Evolutionary conservation across 2,329 filamentous ascomycete genomes (phyloP).

Genomic region (Cryoendolithus antarcticus): DNA sequence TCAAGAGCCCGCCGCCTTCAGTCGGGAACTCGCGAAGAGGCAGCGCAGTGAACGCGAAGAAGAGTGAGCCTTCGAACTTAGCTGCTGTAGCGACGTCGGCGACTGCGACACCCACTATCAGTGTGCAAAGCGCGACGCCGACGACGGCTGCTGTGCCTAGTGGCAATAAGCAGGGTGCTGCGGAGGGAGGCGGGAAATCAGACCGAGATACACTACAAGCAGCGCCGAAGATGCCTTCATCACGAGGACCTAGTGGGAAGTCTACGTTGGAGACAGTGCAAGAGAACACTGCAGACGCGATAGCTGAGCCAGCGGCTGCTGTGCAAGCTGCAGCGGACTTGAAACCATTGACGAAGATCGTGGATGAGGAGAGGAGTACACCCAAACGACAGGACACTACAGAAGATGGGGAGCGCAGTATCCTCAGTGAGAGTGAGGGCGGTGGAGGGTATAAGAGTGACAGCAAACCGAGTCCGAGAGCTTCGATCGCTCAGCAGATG

Average conservation of each 20-base stretch:
- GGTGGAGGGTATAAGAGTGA: slow-evolving; percentile 47
- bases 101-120: slow-evolving; percentile 29
- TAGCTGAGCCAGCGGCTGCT: slow-evolving; percentile 49
- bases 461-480: slow-evolving; percentile 20
- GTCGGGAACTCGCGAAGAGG: too few species aligned
- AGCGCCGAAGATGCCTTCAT: slow-evolving; percentile 25
- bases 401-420: slow-evolving; percentile 26
- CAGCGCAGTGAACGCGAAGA: too few species aligned
- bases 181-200: slow-evolving; percentile 9
- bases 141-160: slow-evolving; percentile 22
- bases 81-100: too few species aligned
- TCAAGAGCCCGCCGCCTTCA: slow-evolving; percentile 34
- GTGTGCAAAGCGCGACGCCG: slow-evolving; percentile 34
- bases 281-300: slow-evolving; percentile 19
- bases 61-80: too few species aligned
- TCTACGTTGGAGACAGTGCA: slow-evolving; percentile 78
- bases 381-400: slow-evolving; percentile 37
- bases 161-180: slow-evolving; percentile 7
- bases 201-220: slow-evolving; percentile 10
- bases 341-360: slow-evolving; percentile 16
- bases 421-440: slow-evolving; percentile 45
- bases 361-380: slow-evolving; percentile 18
- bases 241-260: slow-evolving; percentile 25
- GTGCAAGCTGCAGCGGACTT: slow-evolving; percentile 18
- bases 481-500: slow-evolving; percentile 20